Evolutionary conservation across 495 filamentous ascomycete genomes (phyloP), one percentile per base, ranked within the genome.

Genomic region (Staphylotrichum longicolle): DNA sequence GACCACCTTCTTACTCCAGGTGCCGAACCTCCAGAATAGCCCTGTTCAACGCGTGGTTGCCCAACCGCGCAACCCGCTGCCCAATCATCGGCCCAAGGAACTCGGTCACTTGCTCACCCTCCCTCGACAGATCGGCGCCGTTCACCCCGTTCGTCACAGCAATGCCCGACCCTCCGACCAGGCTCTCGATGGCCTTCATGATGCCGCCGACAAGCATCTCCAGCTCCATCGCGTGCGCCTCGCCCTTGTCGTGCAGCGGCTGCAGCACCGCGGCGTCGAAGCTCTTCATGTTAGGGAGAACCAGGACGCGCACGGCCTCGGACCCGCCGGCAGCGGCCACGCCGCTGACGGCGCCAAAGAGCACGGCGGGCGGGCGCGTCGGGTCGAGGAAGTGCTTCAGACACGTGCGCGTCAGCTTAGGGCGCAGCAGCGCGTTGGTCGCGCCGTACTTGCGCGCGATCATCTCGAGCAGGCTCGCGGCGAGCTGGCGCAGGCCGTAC

Each of bases 341-440:
- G 4, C 91, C 92, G 44, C 84, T 81, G 44, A 98, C 82, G 9
- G 93, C 90, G 53, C 94, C 94, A 69, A 91, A 98, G 67, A 94
- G 90, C 5, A 91, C 87, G 15, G 86, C 83, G 5, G 92, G 82
- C 0, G 91, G 85, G 68, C 91, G 88, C 37, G 83, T 80, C 0
- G 91, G 90, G 70, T 96, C 91, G 7, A 98, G 83, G 72, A 96
- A 92, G 66, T 85, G 78, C 76, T 96, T 96, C 4, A 98, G 82
- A 70, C 90, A 97, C 0, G 91, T 91, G 12, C 94, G 85, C 12
- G 91, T 90, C n/a, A 98, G 83, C 40, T 94, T 86, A 0, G 94
- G 87, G 56, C 91, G 91, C 15, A 98, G 82, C 32, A 86, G 86
- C 52, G 86, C 83, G 45, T 90, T 93, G 12, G 84, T 82, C 44